Base-by-base conservation (phyloP, 768 basidiomycete species). In the Hydnomerulius pinastri region DNA sequence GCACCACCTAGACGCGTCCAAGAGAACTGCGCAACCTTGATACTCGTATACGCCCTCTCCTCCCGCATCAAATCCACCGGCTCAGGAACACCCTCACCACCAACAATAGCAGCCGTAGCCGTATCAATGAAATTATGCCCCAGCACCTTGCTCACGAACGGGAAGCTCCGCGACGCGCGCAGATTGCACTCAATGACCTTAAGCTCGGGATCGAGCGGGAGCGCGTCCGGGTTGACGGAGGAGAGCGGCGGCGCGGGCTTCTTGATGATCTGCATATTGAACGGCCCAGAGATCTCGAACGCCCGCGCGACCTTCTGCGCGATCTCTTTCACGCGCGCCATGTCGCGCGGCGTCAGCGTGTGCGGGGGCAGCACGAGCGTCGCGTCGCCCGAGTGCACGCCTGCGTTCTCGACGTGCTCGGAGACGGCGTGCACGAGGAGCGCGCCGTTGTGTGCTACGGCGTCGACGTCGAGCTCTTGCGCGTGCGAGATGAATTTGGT, bases 171-270 rank as follows among this genome's bases (percentile, higher is more conserved):
- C 21, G 96, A 98, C 13, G 97, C 97, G 50, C 97, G 91, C 28
- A 98, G 76, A 71, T 99, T 99, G 72, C 97, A 99, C 71, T 99
- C 97, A 57, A 99, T 99, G 57, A 98, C 97, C 76, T 96, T 98
- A 58, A 98, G 83, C 49, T 84, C 80, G n/a, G n/a, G n/a, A n/a
- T n/a, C n/a, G n/a, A n/a, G n/a, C n/a, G n/a, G n/a, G n/a, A n/a
- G n/a, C n/a, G n/a, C n/a, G n/a, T n/a, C n/a, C n/a, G n/a, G n/a
- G n/a, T n/a, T n/a, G n/a, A n/a, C n/a, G n/a, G n/a, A n/a, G n/a
- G n/a, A n/a, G n/a, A n/a, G n/a, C n/a, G n/a, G n/a, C n/a, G n/a
- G n/a, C 5, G 76, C 75, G 2, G 81, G 70, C 67, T 92, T 92
- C 66, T 90, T 84, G 74, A 99, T 98, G 69, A 99, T 83, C 71